phyloP scores from a whole-genome alignment of 352 stramenopile species.

The Phytophthora sp. region DNA sequence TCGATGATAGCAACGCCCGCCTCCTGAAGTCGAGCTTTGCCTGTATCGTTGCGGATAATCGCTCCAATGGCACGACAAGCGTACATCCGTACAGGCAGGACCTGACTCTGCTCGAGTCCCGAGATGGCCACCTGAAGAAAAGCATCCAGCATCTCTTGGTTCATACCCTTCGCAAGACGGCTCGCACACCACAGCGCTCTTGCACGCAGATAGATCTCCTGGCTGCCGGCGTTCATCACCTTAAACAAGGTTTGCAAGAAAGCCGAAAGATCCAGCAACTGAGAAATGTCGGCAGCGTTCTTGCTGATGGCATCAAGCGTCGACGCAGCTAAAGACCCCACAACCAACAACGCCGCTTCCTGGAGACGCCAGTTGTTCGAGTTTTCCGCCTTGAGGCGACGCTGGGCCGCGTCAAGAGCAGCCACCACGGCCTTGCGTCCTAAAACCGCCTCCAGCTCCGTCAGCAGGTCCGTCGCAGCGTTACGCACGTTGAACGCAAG shows the following conservation, averaged over 20 bases:
- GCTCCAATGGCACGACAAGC: slow-evolving; percentile 77
- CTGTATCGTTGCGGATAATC: slow-evolving; percentile 67
- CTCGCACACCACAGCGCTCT: slow-evolving; percentile 85
- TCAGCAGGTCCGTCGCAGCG: slow-evolving; percentile 65
- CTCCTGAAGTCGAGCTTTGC: slow-evolving; percentile 63
- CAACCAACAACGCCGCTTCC: slow-evolving; percentile 75
- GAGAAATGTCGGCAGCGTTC: slow-evolving; percentile 48
- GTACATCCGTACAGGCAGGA: slow-evolving; percentile 81
- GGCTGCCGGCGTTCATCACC: slow-evolving; percentile 68
- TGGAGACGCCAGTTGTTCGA: slow-evolving; percentile 70
- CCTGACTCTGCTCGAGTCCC: slow-evolving; percentile 68
- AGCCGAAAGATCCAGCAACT: slow-evolving; percentile 59
- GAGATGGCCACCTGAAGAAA: slow-evolving; percentile 81
- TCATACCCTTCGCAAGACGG: slow-evolving; percentile 74
- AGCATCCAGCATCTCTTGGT: slow-evolving; percentile 66
- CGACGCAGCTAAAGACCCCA: slow-evolving; percentile 66
- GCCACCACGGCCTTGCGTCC: slow-evolving; percentile 67
- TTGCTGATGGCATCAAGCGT: slow-evolving; percentile 66
- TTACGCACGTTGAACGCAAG: slow-evolving; percentile 83
- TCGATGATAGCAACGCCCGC: slow-evolving; percentile 59
- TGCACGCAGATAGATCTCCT: slow-evolving; percentile 80
- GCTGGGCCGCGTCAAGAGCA: slow-evolving; percentile 61
- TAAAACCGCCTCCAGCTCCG: slow-evolving; percentile 68
- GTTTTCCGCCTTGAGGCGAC: slow-evolving; percentile 58
- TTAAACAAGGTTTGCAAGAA: slow-evolving; percentile 83